Evolutionary conservation across 2,329 filamentous ascomycete genomes (phyloP).

Genomic region (Cladosporium colombiae): DNA sequence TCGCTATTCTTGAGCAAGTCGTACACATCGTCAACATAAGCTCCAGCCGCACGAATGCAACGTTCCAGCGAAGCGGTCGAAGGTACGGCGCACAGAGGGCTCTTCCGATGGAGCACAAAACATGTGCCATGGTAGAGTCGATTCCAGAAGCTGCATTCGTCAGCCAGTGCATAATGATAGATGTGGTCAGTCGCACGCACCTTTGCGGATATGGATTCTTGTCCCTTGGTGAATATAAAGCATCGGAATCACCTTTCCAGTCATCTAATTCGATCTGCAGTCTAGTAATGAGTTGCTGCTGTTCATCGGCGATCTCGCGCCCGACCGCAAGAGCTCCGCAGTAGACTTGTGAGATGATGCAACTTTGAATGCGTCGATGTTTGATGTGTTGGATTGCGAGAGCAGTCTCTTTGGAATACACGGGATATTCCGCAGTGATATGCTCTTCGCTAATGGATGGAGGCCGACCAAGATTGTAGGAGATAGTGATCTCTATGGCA

Average conservation of each 20-base stretch:
- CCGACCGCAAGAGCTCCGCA: not conserved
- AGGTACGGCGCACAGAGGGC: not conserved
- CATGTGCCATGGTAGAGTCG: not conserved
- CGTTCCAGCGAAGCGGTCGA: not conserved
- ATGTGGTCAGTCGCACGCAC: not conserved
- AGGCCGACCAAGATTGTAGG: not conserved
- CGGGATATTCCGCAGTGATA: not conserved
- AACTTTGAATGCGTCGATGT: not conserved
- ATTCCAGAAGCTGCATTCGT: not conserved
- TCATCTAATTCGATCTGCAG: not conserved
- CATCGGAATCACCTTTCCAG: not conserved
- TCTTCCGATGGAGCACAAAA: not conserved
- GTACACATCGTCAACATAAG: not conserved
- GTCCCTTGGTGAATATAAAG: not conserved
- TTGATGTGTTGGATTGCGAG: not conserved
- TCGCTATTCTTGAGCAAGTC: not conserved
- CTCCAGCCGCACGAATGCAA: not conserved
- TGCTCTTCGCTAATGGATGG: not conserved
- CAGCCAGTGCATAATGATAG: not conserved
- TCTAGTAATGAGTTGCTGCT: not conserved
- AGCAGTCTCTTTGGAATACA: not conserved
- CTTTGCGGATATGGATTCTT: not conserved
- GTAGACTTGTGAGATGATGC: not conserved
- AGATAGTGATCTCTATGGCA: not conserved
- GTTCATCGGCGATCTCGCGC: not conserved